Conservation (phyloP, 1,139 yeast genomes). For the Blastobotrys ciferrii region DNA sequence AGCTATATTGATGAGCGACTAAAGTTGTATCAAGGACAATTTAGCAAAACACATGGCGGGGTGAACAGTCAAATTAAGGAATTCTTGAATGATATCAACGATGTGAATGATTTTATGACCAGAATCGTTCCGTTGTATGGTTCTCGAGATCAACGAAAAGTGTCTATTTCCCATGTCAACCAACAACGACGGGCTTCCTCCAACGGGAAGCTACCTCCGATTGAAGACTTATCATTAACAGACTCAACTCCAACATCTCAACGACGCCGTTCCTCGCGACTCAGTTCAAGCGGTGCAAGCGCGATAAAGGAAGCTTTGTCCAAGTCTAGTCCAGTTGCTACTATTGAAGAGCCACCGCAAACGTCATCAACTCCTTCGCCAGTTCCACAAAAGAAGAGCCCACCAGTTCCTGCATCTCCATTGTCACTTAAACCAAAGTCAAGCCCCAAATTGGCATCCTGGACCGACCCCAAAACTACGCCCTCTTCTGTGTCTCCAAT, state of each 20-base stretch:
- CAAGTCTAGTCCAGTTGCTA: not conserved
- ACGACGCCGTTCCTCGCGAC: conserved; percentile 2
- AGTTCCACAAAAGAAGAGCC: not conserved
- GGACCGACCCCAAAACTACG: not conserved
- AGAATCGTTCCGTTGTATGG: conserved; percentile 23
- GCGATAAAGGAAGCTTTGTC: not conserved
- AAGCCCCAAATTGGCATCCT: not conserved
- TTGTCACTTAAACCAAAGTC: not conserved
- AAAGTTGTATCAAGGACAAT: conserved; percentile 17
- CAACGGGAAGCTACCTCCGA: conserved; percentile 1
- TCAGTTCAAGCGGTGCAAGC: not conserved
- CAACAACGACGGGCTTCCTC: not conserved
- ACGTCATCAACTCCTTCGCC: not conserved
- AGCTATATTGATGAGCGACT: conserved; percentile 33
- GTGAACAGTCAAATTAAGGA: conserved; percentile 8
- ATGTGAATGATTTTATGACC: conserved; percentile 23
- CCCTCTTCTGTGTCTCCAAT: conserved; percentile 5
- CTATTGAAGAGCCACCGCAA: not conserved
- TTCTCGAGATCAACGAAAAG: conserved; percentile 8
- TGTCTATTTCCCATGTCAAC: not conserved
- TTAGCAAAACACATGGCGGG: not conserved
- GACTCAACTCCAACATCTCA: not conserved
- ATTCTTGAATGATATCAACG: conserved; percentile 21
- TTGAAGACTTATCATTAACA: not conserved
- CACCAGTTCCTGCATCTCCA: not conserved